These are phyloP conservation scores for Helenozyma baotianmanensis DNA, from an alignment of 805 yeast species.

Conservation along the genomic window DNA sequence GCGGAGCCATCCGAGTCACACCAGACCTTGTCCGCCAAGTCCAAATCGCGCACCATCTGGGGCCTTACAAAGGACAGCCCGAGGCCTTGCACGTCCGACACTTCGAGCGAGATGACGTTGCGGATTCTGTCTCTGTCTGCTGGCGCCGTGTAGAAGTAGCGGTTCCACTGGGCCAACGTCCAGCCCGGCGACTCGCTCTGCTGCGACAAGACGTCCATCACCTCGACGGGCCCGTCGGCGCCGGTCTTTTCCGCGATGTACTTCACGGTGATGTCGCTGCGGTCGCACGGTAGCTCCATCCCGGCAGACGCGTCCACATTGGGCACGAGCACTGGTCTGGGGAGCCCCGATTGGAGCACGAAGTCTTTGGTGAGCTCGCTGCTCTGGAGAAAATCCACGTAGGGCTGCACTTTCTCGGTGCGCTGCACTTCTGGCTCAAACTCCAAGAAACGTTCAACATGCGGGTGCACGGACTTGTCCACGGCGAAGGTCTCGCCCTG, in stretches of 20 bases:
- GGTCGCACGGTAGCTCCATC: constrained; percentile 46
- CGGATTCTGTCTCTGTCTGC: constrained; percentile 57
- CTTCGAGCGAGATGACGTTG: constrained; percentile 79
- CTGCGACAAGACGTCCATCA: constrained; percentile 87
- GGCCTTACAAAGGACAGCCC: constrained; percentile 58
- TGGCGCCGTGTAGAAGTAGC: constrained; percentile 51
- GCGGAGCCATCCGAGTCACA: constrained; percentile 16
- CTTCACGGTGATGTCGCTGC: constrained; percentile 45
- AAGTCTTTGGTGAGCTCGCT: constrained; percentile 31
- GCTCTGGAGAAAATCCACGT: constrained; percentile 29
- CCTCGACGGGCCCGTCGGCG: constrained; percentile 60
- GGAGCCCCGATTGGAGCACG: constrained; percentile 28
- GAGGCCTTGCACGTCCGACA: constrained; percentile 50
- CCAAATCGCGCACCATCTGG: constrained; percentile 55
- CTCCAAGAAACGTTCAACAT: constrained; percentile 28
- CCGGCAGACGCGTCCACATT: constrained; percentile 31
- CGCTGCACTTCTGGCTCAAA: constrained; percentile 11
- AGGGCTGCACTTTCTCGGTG: constrained; percentile 5
- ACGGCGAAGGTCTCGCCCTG: constrained; percentile 59
- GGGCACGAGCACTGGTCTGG: constrained; percentile 46
- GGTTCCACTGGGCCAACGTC: constrained; percentile 70
- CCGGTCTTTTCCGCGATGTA: constrained; percentile 60
- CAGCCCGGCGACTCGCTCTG: constrained; percentile 58
- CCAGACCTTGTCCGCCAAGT: constrained; percentile 71
- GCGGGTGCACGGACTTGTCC: constrained; percentile 48